Base-by-base conservation (phyloP, 208 protist genomes). In the Trypanosoma cruzi region DNA sequence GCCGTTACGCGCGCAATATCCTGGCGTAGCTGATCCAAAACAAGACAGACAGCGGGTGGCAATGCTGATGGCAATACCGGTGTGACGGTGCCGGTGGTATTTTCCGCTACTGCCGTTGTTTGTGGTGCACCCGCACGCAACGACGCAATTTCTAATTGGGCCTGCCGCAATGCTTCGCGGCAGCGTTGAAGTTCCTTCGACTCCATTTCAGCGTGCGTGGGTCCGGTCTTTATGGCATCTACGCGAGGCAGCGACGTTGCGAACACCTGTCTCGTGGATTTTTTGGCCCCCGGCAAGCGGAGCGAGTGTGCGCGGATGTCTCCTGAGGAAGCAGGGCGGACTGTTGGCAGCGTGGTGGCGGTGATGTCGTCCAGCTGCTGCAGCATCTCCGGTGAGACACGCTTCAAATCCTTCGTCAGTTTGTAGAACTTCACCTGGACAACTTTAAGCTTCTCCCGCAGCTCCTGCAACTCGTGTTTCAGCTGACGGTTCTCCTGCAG, bases 381-480 rank as follows among this genome's bases (percentile, higher is more conserved):
- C 24, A 75, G 16, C 20, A 65, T 57, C 7, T 70, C 49, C n/a
- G 74, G 68, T 6, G 57, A 64, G 1, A 65, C 40, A 31, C 68
- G 78, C 11, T 71, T 61, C 73, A 86, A 75, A 62, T 96, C 88
- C 6, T 69, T 72, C n/a, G 58, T 73, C n/a, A 96, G 68, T 42
- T 80, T 79, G 10, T 81, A 82, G 58, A 94, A 96, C 75, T 96
- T 85, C 31, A 83, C 85, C 64, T 88, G 81, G 55, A 92, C 69
- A 8, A 77, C 59, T 31, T 74, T 84, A 8, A 94, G 77, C 71
- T 93, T 94, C 10, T 88, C 85, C 52, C 80, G 68, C 34, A 85
- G 57, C 18, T 89, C 80, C 29, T 79, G 81, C 22, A 76, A 67
- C 53, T 91, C 74, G 14, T 65, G 55, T 66, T 93, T 92, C 8